Evolutionary conservation across 2,329 filamentous ascomycete genomes (phyloP).

Genomic region (Ophiosphaerella korrae): DNA sequence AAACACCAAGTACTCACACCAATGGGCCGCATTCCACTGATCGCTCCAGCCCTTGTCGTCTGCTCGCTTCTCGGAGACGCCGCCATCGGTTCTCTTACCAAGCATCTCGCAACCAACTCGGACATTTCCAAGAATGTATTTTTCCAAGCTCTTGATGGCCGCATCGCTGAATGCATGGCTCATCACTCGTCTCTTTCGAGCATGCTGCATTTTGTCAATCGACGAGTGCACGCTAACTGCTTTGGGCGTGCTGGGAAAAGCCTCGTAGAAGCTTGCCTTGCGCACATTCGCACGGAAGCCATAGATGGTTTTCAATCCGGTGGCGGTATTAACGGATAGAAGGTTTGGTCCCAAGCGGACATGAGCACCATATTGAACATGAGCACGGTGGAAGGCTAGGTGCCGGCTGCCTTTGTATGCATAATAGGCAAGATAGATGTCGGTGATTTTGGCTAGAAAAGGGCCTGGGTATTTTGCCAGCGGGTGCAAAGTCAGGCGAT

Average conservation of each 20-base stretch:
- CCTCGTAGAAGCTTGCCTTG: slow-evolving; percentile 56
- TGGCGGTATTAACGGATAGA: slow-evolving; percentile 75
- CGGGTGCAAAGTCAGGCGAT: slow-evolving; percentile 51
- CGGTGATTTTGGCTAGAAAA: slow-evolving; percentile 45
- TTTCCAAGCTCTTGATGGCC: slow-evolving; percentile 54
- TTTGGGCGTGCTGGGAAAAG: slow-evolving; percentile 51
- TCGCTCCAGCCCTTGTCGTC: slow-evolving; percentile 47
- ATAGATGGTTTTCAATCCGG: slow-evolving; percentile 56
- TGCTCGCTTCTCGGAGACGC: slow-evolving; percentile 5
- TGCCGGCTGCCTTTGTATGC: slow-evolving; percentile 77
- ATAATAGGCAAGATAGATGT: slow-evolving; percentile 61
- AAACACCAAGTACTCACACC: slow-evolving; percentile 54
- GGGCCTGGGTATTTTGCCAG: slow-evolving; percentile 52
- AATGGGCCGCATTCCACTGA: slow-evolving; percentile 52
- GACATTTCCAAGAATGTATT: slow-evolving; percentile 52
- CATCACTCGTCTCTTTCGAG: slow-evolving; percentile 53
- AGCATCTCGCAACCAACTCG: slow-evolving; percentile 47
- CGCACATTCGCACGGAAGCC: slow-evolving; percentile 54
- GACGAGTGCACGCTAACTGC: slow-evolving; percentile 52
- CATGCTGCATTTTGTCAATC: slow-evolving; percentile 54
- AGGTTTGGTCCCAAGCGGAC: slow-evolving; percentile 82
- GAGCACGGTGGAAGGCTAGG: slow-evolving; percentile 72
- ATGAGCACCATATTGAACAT: slow-evolving; percentile 70
- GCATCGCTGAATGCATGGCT: slow-evolving; percentile 54
- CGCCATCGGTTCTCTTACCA: slow-evolving; percentile 20